Evolutionary conservation across 768 basidiomycete genomes (phyloP).

Genomic region (Inosperma sp.): DNA sequence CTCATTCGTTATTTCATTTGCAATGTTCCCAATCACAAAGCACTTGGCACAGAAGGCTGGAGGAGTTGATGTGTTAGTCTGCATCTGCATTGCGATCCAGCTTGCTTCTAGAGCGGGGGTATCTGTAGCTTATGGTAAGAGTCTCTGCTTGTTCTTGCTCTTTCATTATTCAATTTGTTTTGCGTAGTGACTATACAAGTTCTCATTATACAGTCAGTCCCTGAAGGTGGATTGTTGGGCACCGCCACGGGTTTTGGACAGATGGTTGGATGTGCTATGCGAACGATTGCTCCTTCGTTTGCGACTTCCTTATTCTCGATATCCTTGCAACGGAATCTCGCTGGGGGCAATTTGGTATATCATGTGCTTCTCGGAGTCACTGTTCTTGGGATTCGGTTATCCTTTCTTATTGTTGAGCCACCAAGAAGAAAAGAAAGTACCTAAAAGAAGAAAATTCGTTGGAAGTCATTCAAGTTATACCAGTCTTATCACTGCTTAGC

Average conservation of each 20-base stretch:
- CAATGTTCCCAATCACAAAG: conserved; percentile 33
- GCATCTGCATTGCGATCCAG: conserved; percentile 31
- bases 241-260: conserved; percentile 55
- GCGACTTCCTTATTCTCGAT: conserved; percentile 56
- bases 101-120: conserved; percentile 25
- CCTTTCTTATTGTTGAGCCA: conserved; percentile 18
- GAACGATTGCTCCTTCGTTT: conserved; percentile 49
- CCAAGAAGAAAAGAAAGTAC: not conserved
- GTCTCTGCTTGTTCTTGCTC: not conserved
- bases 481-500: no score
- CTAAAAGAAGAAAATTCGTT: not conserved
- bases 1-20: conserved; percentile 27
- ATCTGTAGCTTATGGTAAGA: conserved; percentile 37
- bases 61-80: conserved; percentile 29
- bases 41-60: conserved; percentile 32
- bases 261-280: conserved; percentile 43
- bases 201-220: conserved; percentile 42
- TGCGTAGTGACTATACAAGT: conserved; percentile 45
- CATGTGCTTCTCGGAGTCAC: conserved; percentile 29
- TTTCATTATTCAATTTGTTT: conserved; percentile 2
- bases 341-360: conserved; percentile 45
- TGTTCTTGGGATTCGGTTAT: conserved; percentile 25
- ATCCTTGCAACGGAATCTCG: conserved; percentile 40
- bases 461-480: no score
- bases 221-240: conserved; percentile 39